phyloP scores from a whole-genome alignment of 257 asterid genomes.

The Buddleja alternifolia region DNA sequence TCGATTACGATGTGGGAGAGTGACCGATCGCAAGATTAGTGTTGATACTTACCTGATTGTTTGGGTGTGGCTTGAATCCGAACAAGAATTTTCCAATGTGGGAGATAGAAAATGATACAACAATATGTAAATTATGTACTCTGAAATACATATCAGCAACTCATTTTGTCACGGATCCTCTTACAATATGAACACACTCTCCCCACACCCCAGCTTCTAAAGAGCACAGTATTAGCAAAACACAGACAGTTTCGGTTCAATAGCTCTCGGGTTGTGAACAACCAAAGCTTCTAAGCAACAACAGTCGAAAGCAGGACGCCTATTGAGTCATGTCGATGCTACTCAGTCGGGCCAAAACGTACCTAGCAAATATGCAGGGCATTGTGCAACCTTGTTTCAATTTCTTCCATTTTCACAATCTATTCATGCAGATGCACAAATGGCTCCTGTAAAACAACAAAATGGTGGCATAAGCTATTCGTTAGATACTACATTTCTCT shows the following conservation, averaged over 20 bases:
- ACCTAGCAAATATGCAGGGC: neutral
- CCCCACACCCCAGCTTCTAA: neutral
- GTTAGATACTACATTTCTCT: neutral
- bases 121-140: neutral
- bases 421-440: slow-evolving; percentile 56
- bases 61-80: too few species aligned
- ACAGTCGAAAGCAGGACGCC: neutral
- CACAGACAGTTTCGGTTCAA: slow-evolving; percentile 7
- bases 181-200: neutral
- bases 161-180: neutral
- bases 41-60: too few species aligned
- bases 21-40: too few species aligned
- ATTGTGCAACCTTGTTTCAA: neutral
- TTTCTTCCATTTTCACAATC: neutral
- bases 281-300: neutral
- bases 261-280: neutral
- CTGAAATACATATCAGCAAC: slow-evolving; percentile 3
- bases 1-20: too few species aligned
- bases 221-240: neutral
- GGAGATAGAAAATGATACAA: neutral
- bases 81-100: too few species aligned
- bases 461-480: neutral
- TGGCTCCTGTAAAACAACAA: slow-evolving; percentile 45
- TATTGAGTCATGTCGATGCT: neutral
- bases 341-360: neutral